Conservation (phyloP, 208 protist genomes). For the Acanthamoeba healyi region DNA sequence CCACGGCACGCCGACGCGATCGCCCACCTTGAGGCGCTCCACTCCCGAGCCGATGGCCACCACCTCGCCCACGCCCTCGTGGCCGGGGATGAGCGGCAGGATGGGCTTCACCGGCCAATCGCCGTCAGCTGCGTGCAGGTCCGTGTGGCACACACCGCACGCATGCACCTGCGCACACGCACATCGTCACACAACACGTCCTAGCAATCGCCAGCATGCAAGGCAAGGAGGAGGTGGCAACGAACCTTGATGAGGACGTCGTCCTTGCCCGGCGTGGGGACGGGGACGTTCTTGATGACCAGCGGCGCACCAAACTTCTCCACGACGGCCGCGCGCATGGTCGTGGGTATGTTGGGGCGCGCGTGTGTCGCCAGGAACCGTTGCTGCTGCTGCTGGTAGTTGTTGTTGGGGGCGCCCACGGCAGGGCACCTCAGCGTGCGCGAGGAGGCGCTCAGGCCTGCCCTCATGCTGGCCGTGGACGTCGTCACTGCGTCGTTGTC, state of each 20-base stretch:
- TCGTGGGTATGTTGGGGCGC: constrained; percentile 3
- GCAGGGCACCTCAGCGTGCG: background rate
- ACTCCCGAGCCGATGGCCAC: background rate
- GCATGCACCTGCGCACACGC: background rate
- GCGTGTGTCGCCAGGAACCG: background rate
- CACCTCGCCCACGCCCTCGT: constrained; percentile 46
- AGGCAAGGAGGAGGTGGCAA: background rate
- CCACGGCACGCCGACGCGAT: constrained; percentile 29
- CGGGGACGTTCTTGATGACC: background rate
- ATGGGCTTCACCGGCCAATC: constrained; percentile 46
- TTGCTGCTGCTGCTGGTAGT: background rate
- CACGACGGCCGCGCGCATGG: constrained; percentile 16
- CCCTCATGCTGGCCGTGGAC: too few species aligned
- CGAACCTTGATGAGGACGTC: constrained; percentile 7
- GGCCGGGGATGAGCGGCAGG: constrained; percentile 20
- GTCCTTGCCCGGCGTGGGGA: background rate
- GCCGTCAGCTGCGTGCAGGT: constrained; percentile 16
- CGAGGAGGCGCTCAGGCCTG: background rate
- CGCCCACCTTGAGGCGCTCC: constrained; percentile 20
- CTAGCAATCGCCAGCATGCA: background rate
- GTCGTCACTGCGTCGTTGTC: too few species aligned
- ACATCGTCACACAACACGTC: background rate
- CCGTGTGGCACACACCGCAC: constrained; percentile 36
- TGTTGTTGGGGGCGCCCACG: too few species aligned
- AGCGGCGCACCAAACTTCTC: constrained; percentile 3